Percentiles rank a stretch among this genome's conserved stretches.
Evolutionary conservation across 306 rosid species (phyloP).

Genomic region (Trifolium subterraneum): DNA sequence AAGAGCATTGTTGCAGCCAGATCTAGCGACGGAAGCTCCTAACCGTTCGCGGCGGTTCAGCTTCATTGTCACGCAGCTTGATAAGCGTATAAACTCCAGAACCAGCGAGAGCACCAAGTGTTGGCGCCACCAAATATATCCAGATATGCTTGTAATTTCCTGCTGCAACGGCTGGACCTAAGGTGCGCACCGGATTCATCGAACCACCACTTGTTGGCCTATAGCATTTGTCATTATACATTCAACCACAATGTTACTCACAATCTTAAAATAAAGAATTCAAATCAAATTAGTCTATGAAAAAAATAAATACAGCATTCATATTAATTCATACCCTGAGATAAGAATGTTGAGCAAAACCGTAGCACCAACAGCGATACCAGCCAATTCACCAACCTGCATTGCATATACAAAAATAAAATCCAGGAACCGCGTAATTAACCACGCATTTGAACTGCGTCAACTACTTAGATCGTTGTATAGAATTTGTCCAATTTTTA

Average conservation of each 20-base stretch:
- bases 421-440: too few relatives aligned
- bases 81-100: slow-evolving; percentile 72
- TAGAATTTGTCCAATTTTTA: neutral
- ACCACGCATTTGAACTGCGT: neutral
- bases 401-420: too few relatives aligned
- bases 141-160: slow-evolving; percentile 74
- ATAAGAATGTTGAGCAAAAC: slow-evolving; percentile 88
- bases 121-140: slow-evolving; percentile 84
- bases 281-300: neutral
- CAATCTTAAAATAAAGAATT: neutral
- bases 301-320: neutral
- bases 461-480: neutral
- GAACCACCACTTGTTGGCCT: slow-evolving; percentile 91
- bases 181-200: slow-evolving; percentile 96
- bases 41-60: slow-evolving; percentile 52
- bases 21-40: slow-evolving; percentile 86
- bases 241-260: neutral
- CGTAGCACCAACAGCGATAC: slow-evolving; percentile 90
- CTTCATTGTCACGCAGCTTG: slow-evolving; percentile 62
- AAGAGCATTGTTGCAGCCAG: neutral
- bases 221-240: neutral
- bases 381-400: slow-evolving; percentile 91
- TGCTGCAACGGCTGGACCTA: slow-evolving; percentile 93
- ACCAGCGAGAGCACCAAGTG: slow-evolving; percentile 84
- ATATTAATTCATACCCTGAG: slow-evolving; percentile 57